A percentile compares a stretch with the other conserved stretches of the same genome.
Conservation (phyloP, 2,329 filamentous ascomycete genomes). For the Pseudopyricularia javanii region DNA sequence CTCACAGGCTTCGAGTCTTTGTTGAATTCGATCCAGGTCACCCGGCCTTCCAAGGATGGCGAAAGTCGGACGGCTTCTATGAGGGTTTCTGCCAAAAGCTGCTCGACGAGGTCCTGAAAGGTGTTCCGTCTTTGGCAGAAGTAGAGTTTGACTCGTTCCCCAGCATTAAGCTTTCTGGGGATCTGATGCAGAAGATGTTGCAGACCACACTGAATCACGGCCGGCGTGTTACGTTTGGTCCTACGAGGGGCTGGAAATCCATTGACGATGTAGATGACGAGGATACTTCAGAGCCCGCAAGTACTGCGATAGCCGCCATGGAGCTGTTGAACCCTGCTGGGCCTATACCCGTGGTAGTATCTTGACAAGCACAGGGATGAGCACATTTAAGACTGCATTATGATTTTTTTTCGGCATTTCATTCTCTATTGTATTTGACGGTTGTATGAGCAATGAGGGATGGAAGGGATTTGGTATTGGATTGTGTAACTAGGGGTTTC, state of each 20-base stretch:
- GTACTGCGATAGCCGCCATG: not conserved
- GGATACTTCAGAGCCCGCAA: not conserved
- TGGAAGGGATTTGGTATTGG: not conserved
- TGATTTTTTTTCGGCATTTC: not conserved
- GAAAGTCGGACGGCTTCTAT: conserved; percentile 55
- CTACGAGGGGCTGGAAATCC: conserved; percentile 53
- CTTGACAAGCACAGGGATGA: not conserved
- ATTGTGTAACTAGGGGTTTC: not conserved
- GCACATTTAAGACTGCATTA: not conserved
- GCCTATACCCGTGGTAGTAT: not conserved
- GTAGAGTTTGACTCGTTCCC: conserved; percentile 61
- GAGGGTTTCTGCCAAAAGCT: conserved; percentile 51
- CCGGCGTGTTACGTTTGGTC: conserved; percentile 53
- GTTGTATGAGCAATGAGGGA: not conserved
- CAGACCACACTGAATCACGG: conserved; percentile 33
- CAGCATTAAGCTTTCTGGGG: conserved; percentile 51
- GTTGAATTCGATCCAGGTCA: conserved; percentile 63
- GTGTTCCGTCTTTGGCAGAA: conserved; percentile 40
- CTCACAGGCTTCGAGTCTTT: conserved; percentile 51
- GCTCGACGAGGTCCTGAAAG: conserved; percentile 41
- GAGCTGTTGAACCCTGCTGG: not conserved
- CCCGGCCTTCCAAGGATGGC: conserved; percentile 54
- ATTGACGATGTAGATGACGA: conserved; percentile 26
- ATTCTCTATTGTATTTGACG: not conserved
- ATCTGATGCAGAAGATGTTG: conserved; percentile 50